Evolutionary conservation across 176 grass and related monocot genomes (phyloP).

Genomic region (Panicum miliaceum): DNA sequence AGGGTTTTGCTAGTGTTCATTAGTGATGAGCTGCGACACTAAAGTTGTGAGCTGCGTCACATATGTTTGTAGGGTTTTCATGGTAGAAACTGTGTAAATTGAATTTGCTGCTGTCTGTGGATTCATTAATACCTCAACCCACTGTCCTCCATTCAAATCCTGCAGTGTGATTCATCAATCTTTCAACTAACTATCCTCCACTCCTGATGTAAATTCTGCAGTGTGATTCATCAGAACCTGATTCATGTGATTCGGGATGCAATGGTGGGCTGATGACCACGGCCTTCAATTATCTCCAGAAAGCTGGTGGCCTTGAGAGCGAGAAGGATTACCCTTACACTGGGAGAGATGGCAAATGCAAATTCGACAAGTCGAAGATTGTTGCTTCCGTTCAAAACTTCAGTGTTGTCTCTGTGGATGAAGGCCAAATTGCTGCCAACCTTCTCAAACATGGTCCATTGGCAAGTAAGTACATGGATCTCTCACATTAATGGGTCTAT

Average conservation of each 20-base stretch:
- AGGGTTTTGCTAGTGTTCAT: background rate
- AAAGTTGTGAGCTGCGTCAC: background rate
- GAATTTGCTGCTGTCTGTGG: background rate
- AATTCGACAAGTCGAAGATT: constrained; percentile 87
- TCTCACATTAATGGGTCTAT: background rate
- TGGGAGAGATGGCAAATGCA: constrained; percentile 67
- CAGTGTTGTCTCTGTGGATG: constrained; percentile 76
- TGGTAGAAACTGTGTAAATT: background rate
- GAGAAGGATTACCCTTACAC: constrained; percentile 85
- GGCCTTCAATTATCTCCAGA: constrained; percentile 77
- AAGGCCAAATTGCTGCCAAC: constrained; percentile 82
- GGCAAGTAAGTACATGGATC: constrained; percentile 65
- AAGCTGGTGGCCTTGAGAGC: constrained; percentile 82
- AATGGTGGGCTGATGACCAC: constrained; percentile 85
- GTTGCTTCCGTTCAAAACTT: constrained; percentile 76
- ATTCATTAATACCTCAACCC: background rate
- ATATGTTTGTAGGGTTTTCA: background rate
- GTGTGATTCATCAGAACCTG: constrained; percentile 71
- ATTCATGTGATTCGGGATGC: constrained; percentile 79
- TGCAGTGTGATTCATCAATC: background rate
- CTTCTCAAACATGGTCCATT: constrained; percentile 80
- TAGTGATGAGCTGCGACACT: constrained; percentile 1
- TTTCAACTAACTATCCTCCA: constrained; percentile 4
- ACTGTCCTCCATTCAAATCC: background rate
- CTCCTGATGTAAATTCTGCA: constrained; percentile 48